Evolutionary conservation across 2,329 filamentous ascomycete species (phyloP).

Genomic region (Pestalotiopsis sp.): DNA sequence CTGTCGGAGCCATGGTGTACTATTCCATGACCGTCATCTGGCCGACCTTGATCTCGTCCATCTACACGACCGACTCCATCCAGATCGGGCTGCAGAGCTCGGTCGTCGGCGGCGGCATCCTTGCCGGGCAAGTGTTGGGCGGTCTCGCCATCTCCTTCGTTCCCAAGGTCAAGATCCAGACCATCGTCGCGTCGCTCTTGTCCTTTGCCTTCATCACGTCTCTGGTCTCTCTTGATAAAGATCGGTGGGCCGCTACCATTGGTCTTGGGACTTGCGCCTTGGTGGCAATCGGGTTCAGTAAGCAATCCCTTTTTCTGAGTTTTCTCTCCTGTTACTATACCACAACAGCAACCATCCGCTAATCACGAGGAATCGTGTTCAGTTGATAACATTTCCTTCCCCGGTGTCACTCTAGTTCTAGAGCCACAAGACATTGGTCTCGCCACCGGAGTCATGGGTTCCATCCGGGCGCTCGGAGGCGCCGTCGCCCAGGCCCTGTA

Average conservation of each 20-base stretch:
- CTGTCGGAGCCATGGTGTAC: constrained; percentile 44
- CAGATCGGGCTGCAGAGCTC: constrained; percentile 41
- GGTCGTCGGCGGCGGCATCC: constrained; percentile 41
- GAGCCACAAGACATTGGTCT: constrained; percentile 48
- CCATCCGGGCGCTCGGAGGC: constrained; percentile 43
- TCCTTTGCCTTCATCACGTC: constrained; percentile 35
- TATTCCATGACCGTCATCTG: constrained; percentile 44
- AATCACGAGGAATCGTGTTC: background rate
- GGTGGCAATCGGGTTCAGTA: constrained; percentile 33
- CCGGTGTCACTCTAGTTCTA: constrained; percentile 44
- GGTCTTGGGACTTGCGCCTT: constrained; percentile 31
- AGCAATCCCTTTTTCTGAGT: background rate
- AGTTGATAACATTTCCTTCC: constrained; percentile 40
- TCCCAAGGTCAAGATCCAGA: constrained; percentile 35
- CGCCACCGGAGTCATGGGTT: constrained; percentile 43
- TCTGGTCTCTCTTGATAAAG: constrained; percentile 27
- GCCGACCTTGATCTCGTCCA: constrained; percentile 40
- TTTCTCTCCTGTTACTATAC: background rate
- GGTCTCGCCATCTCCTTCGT: constrained; percentile 37
- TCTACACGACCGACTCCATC: constrained; percentile 39
- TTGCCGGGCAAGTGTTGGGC: constrained; percentile 38
- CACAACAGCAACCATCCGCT: background rate
- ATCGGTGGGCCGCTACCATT: constrained; percentile 29
- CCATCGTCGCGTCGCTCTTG: constrained; percentile 28
- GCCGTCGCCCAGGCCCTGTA: constrained; percentile 38